Percentiles rank a stretch among this genome's conserved stretches.
phyloP scores from a whole-genome alignment of 78 protist species.

The Dictyostelium brefeldianum region DNA sequence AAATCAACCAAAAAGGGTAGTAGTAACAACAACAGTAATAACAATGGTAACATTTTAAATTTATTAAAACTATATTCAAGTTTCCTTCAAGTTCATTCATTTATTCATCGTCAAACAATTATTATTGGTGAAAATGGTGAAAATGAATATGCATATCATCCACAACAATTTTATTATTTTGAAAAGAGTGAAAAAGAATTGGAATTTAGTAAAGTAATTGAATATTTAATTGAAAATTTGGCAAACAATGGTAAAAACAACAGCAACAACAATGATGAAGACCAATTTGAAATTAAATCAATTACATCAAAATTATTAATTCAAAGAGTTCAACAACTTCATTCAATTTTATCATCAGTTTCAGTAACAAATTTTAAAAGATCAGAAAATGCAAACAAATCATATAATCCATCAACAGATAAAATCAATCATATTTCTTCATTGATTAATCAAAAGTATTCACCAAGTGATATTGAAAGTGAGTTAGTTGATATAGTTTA shows the following conservation, averaged over 20 bases:
- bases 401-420: not conserved
- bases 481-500: not conserved
- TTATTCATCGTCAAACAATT: slow-evolving; percentile 42
- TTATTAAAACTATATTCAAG: slow-evolving; percentile 39
- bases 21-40: not conserved
- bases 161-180: slow-evolving; percentile 68
- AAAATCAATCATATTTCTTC: slow-evolving; percentile 8
- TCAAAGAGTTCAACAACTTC: slow-evolving; percentile 55
- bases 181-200: slow-evolving; percentile 45
- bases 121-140: slow-evolving; percentile 17
- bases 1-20: not conserved
- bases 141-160: slow-evolving; percentile 53
- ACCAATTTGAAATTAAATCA: not conserved
- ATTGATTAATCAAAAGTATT: not conserved
- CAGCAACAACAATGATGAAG: not conserved
- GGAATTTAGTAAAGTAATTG: slow-evolving; percentile 17
- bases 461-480: not conserved
- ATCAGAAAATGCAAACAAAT: not conserved
- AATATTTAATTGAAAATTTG: not conserved
- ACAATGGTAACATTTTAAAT: not conserved
- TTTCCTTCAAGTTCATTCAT: slow-evolving; percentile 57
- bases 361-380: not conserved
- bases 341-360: slow-evolving; percentile 42
- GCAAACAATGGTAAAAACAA: not conserved
- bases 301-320: not conserved